Evolutionary conservation across 331 rosid species (phyloP).

Genomic region (Rhamnella rubrinervis): DNA sequence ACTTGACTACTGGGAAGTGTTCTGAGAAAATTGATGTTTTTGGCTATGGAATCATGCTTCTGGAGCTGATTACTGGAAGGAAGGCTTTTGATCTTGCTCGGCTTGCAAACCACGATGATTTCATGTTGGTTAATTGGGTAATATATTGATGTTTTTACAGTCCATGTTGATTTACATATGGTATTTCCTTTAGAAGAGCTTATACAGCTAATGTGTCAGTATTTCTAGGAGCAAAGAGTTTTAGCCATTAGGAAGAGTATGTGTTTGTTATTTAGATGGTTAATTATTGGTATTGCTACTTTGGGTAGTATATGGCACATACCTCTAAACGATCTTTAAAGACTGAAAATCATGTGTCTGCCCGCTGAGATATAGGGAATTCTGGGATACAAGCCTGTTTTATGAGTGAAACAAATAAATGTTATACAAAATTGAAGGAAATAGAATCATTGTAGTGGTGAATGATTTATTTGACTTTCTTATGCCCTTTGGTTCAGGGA

Average conservation of each 20-base stretch:
- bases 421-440: too few species aligned
- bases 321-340: too few species aligned
- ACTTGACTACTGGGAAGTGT: constrained; percentile 90
- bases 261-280: too few species aligned
- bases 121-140: constrained; percentile 99
- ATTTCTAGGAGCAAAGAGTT: neutral
- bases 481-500: neutral
- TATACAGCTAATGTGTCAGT: neutral
- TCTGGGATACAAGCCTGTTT: too few species aligned
- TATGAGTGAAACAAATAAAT: too few species aligned
- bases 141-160: constrained; percentile 13
- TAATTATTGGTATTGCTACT: too few species aligned
- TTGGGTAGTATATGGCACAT: constrained; percentile 20
- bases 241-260: too few species aligned
- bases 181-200: neutral
- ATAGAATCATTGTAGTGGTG: neutral
- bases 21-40: constrained; percentile 97
- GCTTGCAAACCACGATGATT: constrained; percentile 97
- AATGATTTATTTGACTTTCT: neutral
- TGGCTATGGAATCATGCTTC: constrained; percentile 98
- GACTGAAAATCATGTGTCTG: too few species aligned
- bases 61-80: constrained; percentile 96
- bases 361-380: too few species aligned
- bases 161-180: neutral
- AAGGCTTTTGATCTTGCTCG: constrained; percentile 98